A percentile compares a stretch with the other conserved stretches of the same genome.
phyloP scores from a whole-genome alignment of 2,329 filamentous ascomycete species.

The Trichoderma citrinoviride region DNA sequence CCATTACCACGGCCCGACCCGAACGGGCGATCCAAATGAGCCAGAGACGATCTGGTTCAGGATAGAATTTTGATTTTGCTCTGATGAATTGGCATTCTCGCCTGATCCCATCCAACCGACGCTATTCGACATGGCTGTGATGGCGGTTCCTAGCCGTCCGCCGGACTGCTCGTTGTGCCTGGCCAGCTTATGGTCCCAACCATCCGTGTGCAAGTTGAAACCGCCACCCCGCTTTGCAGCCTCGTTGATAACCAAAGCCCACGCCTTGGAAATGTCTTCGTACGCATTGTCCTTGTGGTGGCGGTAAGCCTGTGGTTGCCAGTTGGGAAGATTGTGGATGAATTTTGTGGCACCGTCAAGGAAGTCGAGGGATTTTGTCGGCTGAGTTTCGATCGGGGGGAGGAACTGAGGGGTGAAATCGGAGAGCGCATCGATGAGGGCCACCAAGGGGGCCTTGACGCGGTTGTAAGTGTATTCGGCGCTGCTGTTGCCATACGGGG shows the following conservation, averaged over 20 bases:
- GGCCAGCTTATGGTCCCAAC: slow-evolving; percentile 84
- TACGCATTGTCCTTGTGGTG: slow-evolving; percentile 94
- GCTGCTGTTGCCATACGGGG: slow-evolving; percentile 80
- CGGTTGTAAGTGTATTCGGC: slow-evolving; percentile 95
- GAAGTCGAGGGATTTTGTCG: slow-evolving; percentile 79
- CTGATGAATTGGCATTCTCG: slow-evolving; percentile 34
- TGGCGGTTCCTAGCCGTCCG: slow-evolving; percentile 75
- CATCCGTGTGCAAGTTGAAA: slow-evolving; percentile 82
- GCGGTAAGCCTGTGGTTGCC: slow-evolving; percentile 84
- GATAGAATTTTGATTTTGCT: slow-evolving; percentile 55
- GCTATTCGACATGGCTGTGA: slow-evolving; percentile 70
- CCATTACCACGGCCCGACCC: slow-evolving; percentile 59
- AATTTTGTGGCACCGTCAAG: slow-evolving; percentile 87
- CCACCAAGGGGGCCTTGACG: slow-evolving; percentile 74
- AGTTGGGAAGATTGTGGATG: slow-evolving; percentile 84
- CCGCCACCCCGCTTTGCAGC: slow-evolving; percentile 88
- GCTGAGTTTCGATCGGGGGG: slow-evolving; percentile 82
- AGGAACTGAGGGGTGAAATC: slow-evolving; percentile 97
- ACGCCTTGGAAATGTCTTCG: slow-evolving; percentile 91
- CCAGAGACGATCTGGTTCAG: slow-evolving; percentile 62
- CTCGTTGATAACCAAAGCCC: slow-evolving; percentile 87
- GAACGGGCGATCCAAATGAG: slow-evolving; percentile 57
- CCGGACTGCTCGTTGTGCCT: slow-evolving; percentile 87
- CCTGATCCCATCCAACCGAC: slow-evolving; percentile 72
- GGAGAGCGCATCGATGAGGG: slow-evolving; percentile 82